Percentiles rank a stretch among this genome's conserved stretches.
Evolutionary conservation across 1,139 yeast genomes (phyloP).

Genomic region (Yamadazyma atlantica): DNA sequence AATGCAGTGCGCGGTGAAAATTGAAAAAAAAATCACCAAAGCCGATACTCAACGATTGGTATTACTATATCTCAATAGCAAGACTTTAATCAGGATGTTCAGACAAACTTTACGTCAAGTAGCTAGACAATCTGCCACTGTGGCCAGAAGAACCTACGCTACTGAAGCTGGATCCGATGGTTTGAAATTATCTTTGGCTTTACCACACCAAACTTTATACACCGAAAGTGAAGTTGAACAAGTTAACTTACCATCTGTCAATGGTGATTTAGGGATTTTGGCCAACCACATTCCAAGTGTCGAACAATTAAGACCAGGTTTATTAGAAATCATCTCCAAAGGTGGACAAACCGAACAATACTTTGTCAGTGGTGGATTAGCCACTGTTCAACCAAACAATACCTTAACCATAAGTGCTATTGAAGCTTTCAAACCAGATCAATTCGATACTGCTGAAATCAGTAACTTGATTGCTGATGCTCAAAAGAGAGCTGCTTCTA

Average conservation of each 20-base stretch:
- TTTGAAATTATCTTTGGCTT: constrained; percentile 84
- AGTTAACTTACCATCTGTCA: constrained; percentile 93
- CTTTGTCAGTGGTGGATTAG: constrained; percentile 95
- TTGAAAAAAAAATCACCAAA: constrained; percentile 7
- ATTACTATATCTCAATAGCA: constrained; percentile 13
- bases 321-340: constrained; percentile 85
- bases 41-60: constrained; percentile 13
- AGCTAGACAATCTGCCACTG: constrained; percentile 61
- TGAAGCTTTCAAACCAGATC: constrained; percentile 92
- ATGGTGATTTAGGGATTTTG: constrained; percentile 96
- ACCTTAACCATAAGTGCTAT: constrained; percentile 88
- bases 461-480: constrained; percentile 88
- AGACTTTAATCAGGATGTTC: constrained; percentile 56
- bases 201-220: constrained; percentile 76
- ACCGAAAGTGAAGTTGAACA: constrained; percentile 63
- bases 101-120: constrained; percentile 68
- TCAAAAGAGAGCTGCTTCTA: constrained; percentile 82
- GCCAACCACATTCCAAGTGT: constrained; percentile 98
- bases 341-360: constrained; percentile 75
- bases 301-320: constrained; percentile 96
- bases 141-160: constrained; percentile 82
- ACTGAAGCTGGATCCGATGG: constrained; percentile 80
- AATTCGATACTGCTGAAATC: constrained; percentile 80
- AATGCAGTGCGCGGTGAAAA: constrained; percentile 10
- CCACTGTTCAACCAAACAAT: constrained; percentile 95